Conservation (phyloP, 495 filamentous ascomycete species). For the Talaromyces adpressus region DNA sequence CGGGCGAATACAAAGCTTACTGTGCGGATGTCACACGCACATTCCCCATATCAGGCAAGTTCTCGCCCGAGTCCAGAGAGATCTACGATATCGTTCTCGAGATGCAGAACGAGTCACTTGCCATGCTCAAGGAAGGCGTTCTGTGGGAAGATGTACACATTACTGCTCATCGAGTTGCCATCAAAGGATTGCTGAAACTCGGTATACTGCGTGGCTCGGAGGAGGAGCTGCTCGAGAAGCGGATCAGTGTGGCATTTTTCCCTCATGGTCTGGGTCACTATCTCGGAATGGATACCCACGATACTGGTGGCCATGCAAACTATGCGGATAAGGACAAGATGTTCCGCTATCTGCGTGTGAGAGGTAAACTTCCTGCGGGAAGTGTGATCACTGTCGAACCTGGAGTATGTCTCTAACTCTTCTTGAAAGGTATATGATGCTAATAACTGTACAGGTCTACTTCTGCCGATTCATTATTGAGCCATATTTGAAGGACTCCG, state of each 20-base stretch:
- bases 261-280: conserved; percentile 91
- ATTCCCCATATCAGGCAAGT: conserved; percentile 74
- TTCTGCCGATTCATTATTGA: conserved; percentile 92
- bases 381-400: conserved; percentile 88
- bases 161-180: conserved; percentile 72
- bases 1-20: conserved; percentile 72
- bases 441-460: conserved; percentile 54
- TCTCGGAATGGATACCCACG: conserved; percentile 91
- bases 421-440: background rate
- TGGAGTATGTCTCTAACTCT: conserved; percentile 48
- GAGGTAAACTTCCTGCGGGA: conserved; percentile 65
- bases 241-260: conserved; percentile 82
- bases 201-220: conserved; percentile 64
- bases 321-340: conserved; percentile 77
- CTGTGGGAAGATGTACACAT: conserved; percentile 82
- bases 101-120: conserved; percentile 78
- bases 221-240: conserved; percentile 64
- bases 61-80: conserved; percentile 59
- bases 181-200: conserved; percentile 66
- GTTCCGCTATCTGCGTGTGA: conserved; percentile 79
- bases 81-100: conserved; percentile 82
- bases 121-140: conserved; percentile 64
- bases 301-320: conserved; percentile 81
- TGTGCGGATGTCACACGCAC: conserved; percentile 86
- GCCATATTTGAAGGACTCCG: conserved; percentile 65